Evolutionary conservation across 805 yeast species (phyloP), one percentile per base, ranked within the genome.

Genomic region (Yamadazyma takamatsuzukensis): DNA sequence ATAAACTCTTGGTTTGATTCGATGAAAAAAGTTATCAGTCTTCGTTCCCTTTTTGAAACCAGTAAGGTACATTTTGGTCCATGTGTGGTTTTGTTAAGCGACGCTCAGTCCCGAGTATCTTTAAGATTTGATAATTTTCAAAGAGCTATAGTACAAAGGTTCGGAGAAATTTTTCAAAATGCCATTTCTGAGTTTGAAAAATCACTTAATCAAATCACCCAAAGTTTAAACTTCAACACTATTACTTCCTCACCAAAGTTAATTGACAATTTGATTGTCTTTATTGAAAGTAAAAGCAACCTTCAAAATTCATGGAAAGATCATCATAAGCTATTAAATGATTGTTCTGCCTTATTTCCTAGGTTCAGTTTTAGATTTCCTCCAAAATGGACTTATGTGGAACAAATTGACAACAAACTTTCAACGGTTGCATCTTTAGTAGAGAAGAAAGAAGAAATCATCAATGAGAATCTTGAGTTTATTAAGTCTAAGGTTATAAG

Each of bases 51-150:
- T 0, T 73, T 83, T 47, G 86, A 81, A 35, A 64, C 15, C 19
- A 22, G 31, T 9, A 19, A 24, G 10, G 15, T 17, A 9, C 10
- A 9, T 4, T 29, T 36, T 15, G 41, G 44, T 3, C 37, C 50
- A 1, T 33, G 69, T 11, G 29, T 38, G 0, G 51, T 84, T 22
- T 66, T 73, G 25, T 75, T 66, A 47, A 65, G 69, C 6, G 70
- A 69, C 11, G 80, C 80, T 2, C 83, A 78, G 38, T 50, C 70
- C 0, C 57, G 76, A 22, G 64, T 78, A 5, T 59, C 56, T 23
- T 52, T 77, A 3, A 76, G 73, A 44, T 80, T 74, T 57, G 82
- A 78, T 37, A 41, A 50, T 2, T 82, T 86, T 76, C 82, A 78
- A 40, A 61, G 57, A 25, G 64, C 64, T 2, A 49, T 78, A 5